Evolutionary conservation across 176 grass and related monocot species (phyloP), one percentile per base, ranked within the genome.

Genomic region (Oryza meridionalis): DNA sequence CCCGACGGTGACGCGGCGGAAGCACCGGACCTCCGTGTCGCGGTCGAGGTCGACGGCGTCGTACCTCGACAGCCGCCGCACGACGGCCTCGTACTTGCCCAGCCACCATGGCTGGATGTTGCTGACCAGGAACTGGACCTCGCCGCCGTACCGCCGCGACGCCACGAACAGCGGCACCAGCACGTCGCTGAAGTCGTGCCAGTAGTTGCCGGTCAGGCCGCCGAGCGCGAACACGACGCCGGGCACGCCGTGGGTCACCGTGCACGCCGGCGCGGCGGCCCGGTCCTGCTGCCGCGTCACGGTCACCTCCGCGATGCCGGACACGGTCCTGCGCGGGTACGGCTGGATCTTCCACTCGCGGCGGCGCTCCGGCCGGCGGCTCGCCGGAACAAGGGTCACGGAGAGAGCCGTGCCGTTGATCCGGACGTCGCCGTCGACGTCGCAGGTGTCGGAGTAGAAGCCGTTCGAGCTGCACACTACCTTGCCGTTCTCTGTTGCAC

Each of bases 111-210:
- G 84, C 26, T 90, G 90, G 42, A 80, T 70, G 80, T 92, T 88
- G 75, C 37, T 70, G 51, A 92, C 17, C 2, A 97, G 68, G 44
- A 97, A 80, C 33, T 83, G 77, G 53, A 94, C 91, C 26, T 97
- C 88, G 11, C 92, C 87, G 21, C 32, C 63, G 78, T 90, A 92
- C 47, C 81, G 80, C 3, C 78, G 85, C 7, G 94, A 81, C 49
- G 90, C 88, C 24, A 88, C 80, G 88, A 89, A 97, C 13, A 97
- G 88, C 7, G 94, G 94, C n/a, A 97, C 80, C 17, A 97, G 78
- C 37, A 85, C 75, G 70, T 97, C 94, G 62, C 65, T 88, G 81
- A 97, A 97, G 81, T 91, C 91, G 70, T 97, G 94, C 86, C 84
- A 97, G 71, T 88, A 85, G 83, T 93, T 97, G 33, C 91, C 91